Conservation (phyloP, 768 basidiomycete species). For the Flagelloscypha sp. region DNA sequence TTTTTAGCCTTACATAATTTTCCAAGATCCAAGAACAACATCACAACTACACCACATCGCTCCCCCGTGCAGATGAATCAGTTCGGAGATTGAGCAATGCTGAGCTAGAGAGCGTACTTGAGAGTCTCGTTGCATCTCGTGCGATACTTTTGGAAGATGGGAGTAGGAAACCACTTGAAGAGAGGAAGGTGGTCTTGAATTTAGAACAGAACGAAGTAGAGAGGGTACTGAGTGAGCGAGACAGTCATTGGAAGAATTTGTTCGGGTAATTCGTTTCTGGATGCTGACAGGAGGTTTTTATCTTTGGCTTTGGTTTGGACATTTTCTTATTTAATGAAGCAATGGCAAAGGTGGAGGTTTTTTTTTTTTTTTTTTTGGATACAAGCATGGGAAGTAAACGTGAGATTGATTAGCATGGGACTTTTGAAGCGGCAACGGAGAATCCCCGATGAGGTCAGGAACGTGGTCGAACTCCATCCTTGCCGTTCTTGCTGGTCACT, state of each 20-base stretch:
- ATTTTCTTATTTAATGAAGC: too few relatives aligned
- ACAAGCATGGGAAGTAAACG: too few relatives aligned
- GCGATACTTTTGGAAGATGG: conserved; percentile 71
- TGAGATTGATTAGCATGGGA: too few relatives aligned
- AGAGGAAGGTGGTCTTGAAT: conserved; percentile 72
- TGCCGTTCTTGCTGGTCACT: too few relatives aligned
- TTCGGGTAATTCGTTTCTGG: too few relatives aligned
- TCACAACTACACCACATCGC: conserved; percentile 54
- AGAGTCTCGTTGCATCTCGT: conserved; percentile 68
- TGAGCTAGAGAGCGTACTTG: conserved; percentile 64
- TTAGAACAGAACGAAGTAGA: conserved; percentile 81
- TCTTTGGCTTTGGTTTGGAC: too few relatives aligned
- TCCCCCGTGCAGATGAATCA: conserved; percentile 53
- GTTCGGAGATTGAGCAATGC: conserved; percentile 45
- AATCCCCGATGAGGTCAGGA: too few relatives aligned
- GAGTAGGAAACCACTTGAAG: conserved; percentile 49
- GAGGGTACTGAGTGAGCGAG: conserved; percentile 75
- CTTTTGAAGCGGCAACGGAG: too few relatives aligned
- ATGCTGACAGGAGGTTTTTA: too few relatives aligned
- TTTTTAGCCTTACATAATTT: conserved; percentile 2
- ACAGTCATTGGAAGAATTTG: conserved; percentile 63
- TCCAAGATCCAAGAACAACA: conserved; percentile 70
- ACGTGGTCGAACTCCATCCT: too few relatives aligned
- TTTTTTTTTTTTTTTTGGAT: too few relatives aligned
- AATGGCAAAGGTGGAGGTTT: too few relatives aligned